Conservation (phyloP, 768 basidiomycete species). For the Peribolospora baueri region DNA sequence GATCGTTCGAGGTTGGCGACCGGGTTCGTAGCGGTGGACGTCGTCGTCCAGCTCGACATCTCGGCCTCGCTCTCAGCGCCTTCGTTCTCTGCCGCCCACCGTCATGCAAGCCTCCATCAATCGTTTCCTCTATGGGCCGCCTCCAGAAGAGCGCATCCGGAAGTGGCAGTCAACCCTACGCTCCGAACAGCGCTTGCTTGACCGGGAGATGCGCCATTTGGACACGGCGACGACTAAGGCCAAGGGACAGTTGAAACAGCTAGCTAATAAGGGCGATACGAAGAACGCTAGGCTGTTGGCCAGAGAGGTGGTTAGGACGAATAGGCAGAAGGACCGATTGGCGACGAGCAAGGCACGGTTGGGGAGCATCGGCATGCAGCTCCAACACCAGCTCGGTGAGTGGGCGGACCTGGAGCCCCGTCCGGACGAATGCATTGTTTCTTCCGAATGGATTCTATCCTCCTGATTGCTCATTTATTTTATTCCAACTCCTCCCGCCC, state of each 20-base stretch:
- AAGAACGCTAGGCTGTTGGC: slow-evolving; percentile 84
- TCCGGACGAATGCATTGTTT: neutral
- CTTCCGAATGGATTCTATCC: neutral
- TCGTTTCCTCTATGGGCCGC: too few species aligned
- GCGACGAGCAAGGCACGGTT: slow-evolving; percentile 79
- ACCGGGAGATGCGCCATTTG: slow-evolving; percentile 81
- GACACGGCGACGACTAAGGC: slow-evolving; percentile 62
- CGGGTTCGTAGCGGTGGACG: too few species aligned
- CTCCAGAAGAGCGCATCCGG: slow-evolving; percentile 42
- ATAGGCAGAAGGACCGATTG: slow-evolving; percentile 79
- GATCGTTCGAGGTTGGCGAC: too few species aligned
- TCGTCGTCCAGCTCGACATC: too few species aligned
- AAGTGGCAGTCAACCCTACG: slow-evolving; percentile 77
- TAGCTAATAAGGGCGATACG: slow-evolving; percentile 71
- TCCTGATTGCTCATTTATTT: neutral
- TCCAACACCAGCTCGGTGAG: slow-evolving; percentile 77
- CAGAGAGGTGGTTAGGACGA: slow-evolving; percentile 74
- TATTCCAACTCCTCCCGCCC: neutral
- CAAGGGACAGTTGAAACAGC: slow-evolving; percentile 53
- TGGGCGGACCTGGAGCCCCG: neutral
- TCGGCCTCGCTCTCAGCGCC: too few species aligned
- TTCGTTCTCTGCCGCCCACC: too few species aligned
- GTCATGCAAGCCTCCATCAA: too few species aligned
- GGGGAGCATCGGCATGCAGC: slow-evolving; percentile 67
- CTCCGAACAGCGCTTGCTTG: slow-evolving; percentile 52